phyloP scores from a whole-genome alignment of 345 rosid genomes.

The Eucalyptus urophylla region DNA sequence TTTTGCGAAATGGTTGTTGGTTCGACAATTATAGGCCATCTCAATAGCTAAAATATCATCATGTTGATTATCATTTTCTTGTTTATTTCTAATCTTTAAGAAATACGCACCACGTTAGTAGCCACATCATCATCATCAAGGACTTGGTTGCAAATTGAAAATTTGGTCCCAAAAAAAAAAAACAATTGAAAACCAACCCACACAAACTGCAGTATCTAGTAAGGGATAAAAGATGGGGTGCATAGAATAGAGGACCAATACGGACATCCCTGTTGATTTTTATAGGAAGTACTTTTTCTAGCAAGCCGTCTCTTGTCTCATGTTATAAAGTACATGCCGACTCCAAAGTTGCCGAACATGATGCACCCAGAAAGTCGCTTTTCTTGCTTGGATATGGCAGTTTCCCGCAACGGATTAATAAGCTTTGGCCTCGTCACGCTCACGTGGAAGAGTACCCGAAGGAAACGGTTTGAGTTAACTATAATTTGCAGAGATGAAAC shows the following conservation, averaged over 20 bases:
- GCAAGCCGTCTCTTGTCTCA: neutral
- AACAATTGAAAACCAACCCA: neutral
- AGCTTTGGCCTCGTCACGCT: neutral
- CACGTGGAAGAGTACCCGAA: neutral
- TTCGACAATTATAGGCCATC: neutral
- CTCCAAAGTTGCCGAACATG: neutral
- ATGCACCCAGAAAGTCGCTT: neutral
- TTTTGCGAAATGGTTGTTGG: neutral
- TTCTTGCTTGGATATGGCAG: neutral
- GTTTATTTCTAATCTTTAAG: neutral
- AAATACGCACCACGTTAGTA: neutral
- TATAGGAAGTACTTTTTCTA: neutral
- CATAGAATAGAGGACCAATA: neutral
- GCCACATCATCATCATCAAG: neutral
- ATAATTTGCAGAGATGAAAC: neutral
- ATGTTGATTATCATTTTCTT: neutral
- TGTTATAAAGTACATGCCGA: neutral
- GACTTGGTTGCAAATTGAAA: neutral
- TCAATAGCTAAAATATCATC: neutral
- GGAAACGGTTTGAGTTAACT: neutral
- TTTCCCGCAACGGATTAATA: neutral
- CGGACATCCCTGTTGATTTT: neutral
- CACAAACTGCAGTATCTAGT: neutral
- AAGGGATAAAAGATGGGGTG: neutral
- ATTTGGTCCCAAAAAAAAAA: neutral